A percentile compares a stretch with the other conserved stretches of the same genome.
These are phyloP conservation scores for cucumber (Cucumis sativus) DNA, from an alignment of 306 rosid genomes.

Conservation along the genomic window Cucumber_9930_V3 NC_026657.2:20186001-20186500, in stretches of 20 bases:
- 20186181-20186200: constrained; percentile 38
- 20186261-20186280: constrained; percentile 34
- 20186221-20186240: constrained; percentile 37
- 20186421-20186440: constrained; percentile 57
- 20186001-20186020: not conserved
- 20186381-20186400: constrained; percentile 44
- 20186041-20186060: not conserved
- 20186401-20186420: constrained; percentile 41
- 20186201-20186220: constrained; percentile 40
- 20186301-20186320: constrained; percentile 40
- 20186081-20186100: not conserved
- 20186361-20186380: constrained; percentile 50
- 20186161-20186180: constrained; percentile 15
- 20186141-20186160: not conserved
- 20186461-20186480: constrained; percentile 28
- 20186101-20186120: not conserved
- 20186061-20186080: not conserved
- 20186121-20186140: too few relatives aligned
- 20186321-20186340: constrained; percentile 50
- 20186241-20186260: constrained; percentile 36
- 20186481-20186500: constrained; percentile 18
- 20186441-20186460: constrained; percentile 39
- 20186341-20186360: constrained; percentile 27
- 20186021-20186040: too few relatives aligned
- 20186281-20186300: constrained; percentile 33